These are phyloP conservation scores for Colletotrichum melonis DNA, from an alignment of 2,329 filamentous ascomycete species.

Conservation along the genomic window DNA sequence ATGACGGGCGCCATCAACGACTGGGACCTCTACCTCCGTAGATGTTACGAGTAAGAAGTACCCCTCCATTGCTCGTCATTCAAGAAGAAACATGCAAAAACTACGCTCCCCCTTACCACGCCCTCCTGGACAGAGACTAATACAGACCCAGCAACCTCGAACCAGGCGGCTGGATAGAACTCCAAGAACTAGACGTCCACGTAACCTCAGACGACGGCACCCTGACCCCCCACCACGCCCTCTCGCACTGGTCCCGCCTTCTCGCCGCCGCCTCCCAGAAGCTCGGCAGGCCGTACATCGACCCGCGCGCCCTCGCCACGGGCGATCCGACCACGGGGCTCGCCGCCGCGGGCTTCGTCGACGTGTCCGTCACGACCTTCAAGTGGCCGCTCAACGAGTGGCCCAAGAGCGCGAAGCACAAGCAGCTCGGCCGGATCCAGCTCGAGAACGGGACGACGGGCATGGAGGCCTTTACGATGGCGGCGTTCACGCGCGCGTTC, in stretches of 20 bases:
- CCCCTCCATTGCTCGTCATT: too few species aligned
- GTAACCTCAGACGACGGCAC: conserved; percentile 58
- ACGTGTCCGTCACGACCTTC: conserved; percentile 62
- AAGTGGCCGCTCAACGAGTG: conserved; percentile 66
- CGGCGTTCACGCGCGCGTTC: conserved; percentile 48
- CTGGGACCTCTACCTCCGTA: conserved; percentile 58
- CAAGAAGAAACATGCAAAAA: conserved; percentile 46
- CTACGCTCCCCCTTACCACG: too few species aligned
- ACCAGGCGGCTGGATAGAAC: too few species aligned
- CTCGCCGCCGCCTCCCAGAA: conserved; percentile 13
- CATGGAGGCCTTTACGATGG: conserved; percentile 47
- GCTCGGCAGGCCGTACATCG: not conserved
- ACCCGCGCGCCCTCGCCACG: conserved; percentile 21
- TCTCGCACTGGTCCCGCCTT: too few species aligned
- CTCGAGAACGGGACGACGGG: conserved; percentile 43
- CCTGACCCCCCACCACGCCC: conserved; percentile 38
- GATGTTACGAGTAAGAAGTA: too few species aligned
- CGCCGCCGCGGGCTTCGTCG: conserved; percentile 62
- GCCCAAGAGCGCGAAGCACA: conserved; percentile 57
- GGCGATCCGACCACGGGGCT: too few species aligned
- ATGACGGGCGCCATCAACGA: conserved; percentile 61
- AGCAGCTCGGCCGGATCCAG: conserved; percentile 51
- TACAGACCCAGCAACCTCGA: too few species aligned
- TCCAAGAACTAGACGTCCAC: conserved; percentile 53
- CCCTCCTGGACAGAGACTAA: too few species aligned